Evolutionary conservation across 1,139 yeast species (phyloP).

Genomic region (Yamadazyma spencermartinsiae): DNA sequence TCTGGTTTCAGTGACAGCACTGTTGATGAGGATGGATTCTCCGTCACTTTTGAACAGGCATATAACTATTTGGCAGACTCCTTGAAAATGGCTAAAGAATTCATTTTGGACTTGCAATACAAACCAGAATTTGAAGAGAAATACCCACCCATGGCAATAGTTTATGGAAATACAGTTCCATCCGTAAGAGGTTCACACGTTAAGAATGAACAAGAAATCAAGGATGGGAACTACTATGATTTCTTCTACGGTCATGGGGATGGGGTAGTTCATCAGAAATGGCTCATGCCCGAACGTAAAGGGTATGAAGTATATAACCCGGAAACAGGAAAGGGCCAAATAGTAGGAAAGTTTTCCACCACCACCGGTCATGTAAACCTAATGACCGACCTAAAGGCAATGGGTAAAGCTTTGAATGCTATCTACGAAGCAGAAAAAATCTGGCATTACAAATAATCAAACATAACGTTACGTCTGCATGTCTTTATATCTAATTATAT

Average conservation of each 20-base stretch:
- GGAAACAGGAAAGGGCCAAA: constrained; percentile 40
- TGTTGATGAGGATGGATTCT: constrained; percentile 14
- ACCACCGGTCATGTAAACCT: constrained; percentile 77
- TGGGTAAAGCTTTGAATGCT: constrained; percentile 69
- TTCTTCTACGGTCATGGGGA: constrained; percentile 89
- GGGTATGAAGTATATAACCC: constrained; percentile 54
- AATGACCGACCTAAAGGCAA: constrained; percentile 68
- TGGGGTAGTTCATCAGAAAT: constrained; percentile 83
- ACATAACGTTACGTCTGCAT: neutral
- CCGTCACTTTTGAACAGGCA: constrained; percentile 57
- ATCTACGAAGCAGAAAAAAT: constrained; percentile 53
- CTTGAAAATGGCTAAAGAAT: constrained; percentile 58
- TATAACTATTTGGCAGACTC: constrained; percentile 64
- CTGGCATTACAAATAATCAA: constrained; percentile 22
- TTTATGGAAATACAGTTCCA: constrained; percentile 80
- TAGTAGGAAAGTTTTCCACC: constrained; percentile 68
- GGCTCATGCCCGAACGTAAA: constrained; percentile 74
- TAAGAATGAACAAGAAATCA: constrained; percentile 58
- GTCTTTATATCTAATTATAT: neutral
- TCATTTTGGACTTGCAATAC: constrained; percentile 56
- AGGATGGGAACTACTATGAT: constrained; percentile 70
- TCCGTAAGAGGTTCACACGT: constrained; percentile 81
- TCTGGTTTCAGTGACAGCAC: neutral
- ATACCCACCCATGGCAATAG: constrained; percentile 82
- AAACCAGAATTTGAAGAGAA: constrained; percentile 42